phyloP scores from a whole-genome alignment of 169 alveolate species.

The Babesia gibsoni region DNA sequence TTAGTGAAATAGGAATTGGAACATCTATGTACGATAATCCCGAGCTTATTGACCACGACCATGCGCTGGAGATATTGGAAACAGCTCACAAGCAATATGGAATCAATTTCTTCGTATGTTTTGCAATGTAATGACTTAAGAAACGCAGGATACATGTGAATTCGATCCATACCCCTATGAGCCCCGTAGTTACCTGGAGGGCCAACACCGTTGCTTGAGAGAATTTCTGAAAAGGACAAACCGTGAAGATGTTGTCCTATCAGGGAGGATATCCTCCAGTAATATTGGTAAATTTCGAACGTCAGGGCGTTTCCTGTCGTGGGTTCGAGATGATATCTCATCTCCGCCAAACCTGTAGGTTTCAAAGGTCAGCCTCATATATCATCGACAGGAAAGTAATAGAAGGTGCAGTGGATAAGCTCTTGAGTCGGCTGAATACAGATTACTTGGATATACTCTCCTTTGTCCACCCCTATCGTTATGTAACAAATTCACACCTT shows the following conservation, averaged over 20 bases:
- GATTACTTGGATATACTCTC: slow-evolving; percentile 76
- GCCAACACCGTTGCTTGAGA: slow-evolving; percentile 70
- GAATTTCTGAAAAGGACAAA: slow-evolving; percentile 56
- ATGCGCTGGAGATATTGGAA: slow-evolving; percentile 71
- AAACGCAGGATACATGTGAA: slow-evolving; percentile 74
- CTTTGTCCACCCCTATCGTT: slow-evolving; percentile 76
- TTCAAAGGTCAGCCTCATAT: not conserved
- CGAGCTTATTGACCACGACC: slow-evolving; percentile 73
- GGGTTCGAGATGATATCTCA: slow-evolving; percentile 48
- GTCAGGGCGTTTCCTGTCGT: slow-evolving; percentile 51
- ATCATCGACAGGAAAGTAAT: slow-evolving; percentile 30
- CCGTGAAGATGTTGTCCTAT: slow-evolving; percentile 59
- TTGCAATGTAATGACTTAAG: not conserved
- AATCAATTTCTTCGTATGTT: slow-evolving; percentile 70
- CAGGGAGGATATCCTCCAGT: slow-evolving; percentile 62
- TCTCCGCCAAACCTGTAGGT: slow-evolving; percentile 63
- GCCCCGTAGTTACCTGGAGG: slow-evolving; percentile 71
- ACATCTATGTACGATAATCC: slow-evolving; percentile 75
- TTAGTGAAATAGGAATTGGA: slow-evolving; percentile 76
- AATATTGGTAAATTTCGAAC: slow-evolving; percentile 52
- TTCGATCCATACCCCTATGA: slow-evolving; percentile 79
- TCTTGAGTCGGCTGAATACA: slow-evolving; percentile 66
- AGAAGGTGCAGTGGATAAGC: slow-evolving; percentile 75
- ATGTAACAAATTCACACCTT: slow-evolving; percentile 69
- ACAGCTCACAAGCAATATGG: slow-evolving; percentile 77